Conservation (phyloP, 768 basidiomycete species). For the Agaricus bisporus region DNA sequence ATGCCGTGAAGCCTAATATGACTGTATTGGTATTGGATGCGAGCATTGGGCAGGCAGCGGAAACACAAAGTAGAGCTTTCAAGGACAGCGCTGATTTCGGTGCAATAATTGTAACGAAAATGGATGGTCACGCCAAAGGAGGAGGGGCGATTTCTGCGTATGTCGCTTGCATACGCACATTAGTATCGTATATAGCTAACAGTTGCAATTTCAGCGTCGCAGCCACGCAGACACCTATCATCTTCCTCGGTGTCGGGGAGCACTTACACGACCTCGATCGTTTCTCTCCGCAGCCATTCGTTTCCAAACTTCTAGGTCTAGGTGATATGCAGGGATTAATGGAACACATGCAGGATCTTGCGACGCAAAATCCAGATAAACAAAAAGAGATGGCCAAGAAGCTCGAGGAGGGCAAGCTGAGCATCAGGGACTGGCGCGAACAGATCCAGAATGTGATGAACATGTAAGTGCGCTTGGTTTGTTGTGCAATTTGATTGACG, state of each 20-base stretch:
- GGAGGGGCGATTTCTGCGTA: slow-evolving; percentile 99
- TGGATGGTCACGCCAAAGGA: slow-evolving; percentile 99
- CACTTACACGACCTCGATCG: slow-evolving; percentile 96
- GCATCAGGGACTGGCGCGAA: slow-evolving; percentile 96
- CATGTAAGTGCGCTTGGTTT: slow-evolving; percentile 53
- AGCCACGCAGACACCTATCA: slow-evolving; percentile 97
- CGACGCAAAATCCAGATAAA: slow-evolving; percentile 89
- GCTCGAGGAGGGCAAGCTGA: slow-evolving; percentile 93
- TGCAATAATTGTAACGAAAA: slow-evolving; percentile 98
- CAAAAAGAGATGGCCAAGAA: slow-evolving; percentile 99
- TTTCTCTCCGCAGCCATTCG: slow-evolving; percentile 94
- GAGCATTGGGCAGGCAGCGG: slow-evolving; percentile 98
- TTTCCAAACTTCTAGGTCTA: slow-evolving; percentile 91
- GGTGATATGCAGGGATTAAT: slow-evolving; percentile 96
- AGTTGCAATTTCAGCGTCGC: slow-evolving; percentile 62
- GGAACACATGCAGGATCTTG: slow-evolving; percentile 98
- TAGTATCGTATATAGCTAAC: slow-evolving; percentile 1
- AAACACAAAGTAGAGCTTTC: slow-evolving; percentile 93
- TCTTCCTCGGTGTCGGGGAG: slow-evolving; percentile 97
- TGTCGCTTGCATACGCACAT: slow-evolving; percentile 23
- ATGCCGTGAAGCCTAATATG: slow-evolving; percentile 94
- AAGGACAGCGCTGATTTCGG: slow-evolving; percentile 98
- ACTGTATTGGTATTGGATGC: slow-evolving; percentile 94
- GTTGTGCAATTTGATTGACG: neutral
- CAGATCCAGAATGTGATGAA: slow-evolving; percentile 98